Percentiles rank a stretch among this genome's conserved stretches.
Conservation (phyloP, 129 eudicot species). For the Flaveria trinervia region DNA sequence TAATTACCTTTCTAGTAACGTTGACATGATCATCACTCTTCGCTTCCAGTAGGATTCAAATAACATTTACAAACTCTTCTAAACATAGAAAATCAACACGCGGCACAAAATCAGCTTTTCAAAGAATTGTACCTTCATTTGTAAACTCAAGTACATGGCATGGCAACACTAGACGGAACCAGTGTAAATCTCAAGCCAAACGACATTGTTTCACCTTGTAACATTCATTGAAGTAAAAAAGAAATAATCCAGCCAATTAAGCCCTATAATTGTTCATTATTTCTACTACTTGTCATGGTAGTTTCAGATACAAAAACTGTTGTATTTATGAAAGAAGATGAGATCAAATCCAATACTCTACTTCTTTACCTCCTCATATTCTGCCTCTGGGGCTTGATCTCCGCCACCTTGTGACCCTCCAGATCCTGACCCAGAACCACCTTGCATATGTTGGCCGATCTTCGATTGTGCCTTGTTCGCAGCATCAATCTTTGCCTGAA, state of each 20-base stretch:
- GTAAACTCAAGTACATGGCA: too few species aligned
- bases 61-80: too few species aligned
- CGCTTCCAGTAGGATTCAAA: too few species aligned
- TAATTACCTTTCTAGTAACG: too few species aligned
- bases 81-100: too few species aligned
- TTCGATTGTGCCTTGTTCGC: slow-evolving; percentile 85
- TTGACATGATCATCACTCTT: too few species aligned
- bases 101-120: too few species aligned
- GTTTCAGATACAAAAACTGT: slow-evolving; percentile 12
- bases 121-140: neutral
- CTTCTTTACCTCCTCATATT: slow-evolving; percentile 21
- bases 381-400: slow-evolving; percentile 12
- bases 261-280: neutral
- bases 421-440: slow-evolving; percentile 13
- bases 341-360: neutral
- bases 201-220: neutral
- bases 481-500: slow-evolving; percentile 69
- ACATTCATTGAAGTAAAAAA: neutral
- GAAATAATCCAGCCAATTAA: neutral
- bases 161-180: too few species aligned
- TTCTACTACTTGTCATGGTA: neutral
- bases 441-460: slow-evolving; percentile 89
- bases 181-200: neutral
- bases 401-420: slow-evolving; percentile 10
- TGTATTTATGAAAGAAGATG: slow-evolving; percentile 6